Percentiles rank a stretch among this genome's conserved stretches.
phyloP scores from a whole-genome alignment of 129 eudicot species.

The Kitagawia praeruptora region DNA sequence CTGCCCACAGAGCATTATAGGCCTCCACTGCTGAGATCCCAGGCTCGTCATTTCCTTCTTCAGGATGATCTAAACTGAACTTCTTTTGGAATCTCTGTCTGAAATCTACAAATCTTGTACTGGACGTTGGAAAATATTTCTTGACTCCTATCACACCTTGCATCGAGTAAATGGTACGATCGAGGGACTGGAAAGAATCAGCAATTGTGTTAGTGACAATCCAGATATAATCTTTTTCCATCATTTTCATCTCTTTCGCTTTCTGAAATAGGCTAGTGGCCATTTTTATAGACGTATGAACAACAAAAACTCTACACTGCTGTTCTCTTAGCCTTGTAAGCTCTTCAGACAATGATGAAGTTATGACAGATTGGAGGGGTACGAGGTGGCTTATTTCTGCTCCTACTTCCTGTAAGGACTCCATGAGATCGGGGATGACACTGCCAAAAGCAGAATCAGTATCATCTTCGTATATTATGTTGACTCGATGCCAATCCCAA shows the following conservation, averaged over 20 bases:
- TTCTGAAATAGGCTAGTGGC: conserved; percentile 22
- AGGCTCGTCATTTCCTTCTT: conserved; percentile 33
- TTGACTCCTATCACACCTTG: conserved; percentile 35
- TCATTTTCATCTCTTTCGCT: conserved; percentile 26
- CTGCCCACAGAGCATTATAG: conserved; percentile 31
- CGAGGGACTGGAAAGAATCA: conserved; percentile 10
- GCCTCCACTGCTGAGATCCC: conserved; percentile 40
- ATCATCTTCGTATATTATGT: conserved; percentile 32
- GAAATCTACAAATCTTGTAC: background rate
- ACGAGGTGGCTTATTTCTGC: conserved; percentile 12
- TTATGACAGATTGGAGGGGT: conserved; percentile 6
- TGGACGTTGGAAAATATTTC: conserved; percentile 5
- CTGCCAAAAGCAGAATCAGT: conserved; percentile 20
- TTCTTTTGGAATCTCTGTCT: background rate
- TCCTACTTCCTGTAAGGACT: conserved; percentile 9
- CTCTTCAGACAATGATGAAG: conserved; percentile 11
- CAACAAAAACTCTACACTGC: conserved; percentile 24
- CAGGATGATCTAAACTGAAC: background rate
- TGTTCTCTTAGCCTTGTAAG: conserved; percentile 14
- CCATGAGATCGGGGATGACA: conserved; percentile 4
- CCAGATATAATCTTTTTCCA: conserved; percentile 29
- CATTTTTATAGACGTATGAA: conserved; percentile 15
- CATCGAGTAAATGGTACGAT: conserved; percentile 18
- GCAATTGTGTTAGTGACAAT: conserved; percentile 18
- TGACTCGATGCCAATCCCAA: conserved; percentile 27